Percentiles rank a stretch among this genome's conserved stretches.
These are phyloP conservation scores for Thalassiosira livingstoniorum DNA, from an alignment of 352 stramenopile genomes.

Conservation along the genomic window DNA sequence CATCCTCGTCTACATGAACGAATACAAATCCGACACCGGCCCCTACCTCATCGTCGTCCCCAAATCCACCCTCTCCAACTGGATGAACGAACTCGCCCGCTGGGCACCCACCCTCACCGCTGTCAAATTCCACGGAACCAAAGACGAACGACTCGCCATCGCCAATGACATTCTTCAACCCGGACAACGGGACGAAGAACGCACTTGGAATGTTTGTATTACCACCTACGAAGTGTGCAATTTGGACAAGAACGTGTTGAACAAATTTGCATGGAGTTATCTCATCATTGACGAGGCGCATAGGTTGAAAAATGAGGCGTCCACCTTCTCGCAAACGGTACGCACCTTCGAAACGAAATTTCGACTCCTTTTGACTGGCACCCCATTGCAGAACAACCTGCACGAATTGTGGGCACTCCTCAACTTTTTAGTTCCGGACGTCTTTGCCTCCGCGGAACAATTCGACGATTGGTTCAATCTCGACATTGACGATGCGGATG, in stretches of 20 bases:
- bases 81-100: constrained; percentile 96
- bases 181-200: constrained; percentile 77
- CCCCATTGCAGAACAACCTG: constrained; percentile 27
- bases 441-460: constrained; percentile 96
- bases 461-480: constrained; percentile 99
- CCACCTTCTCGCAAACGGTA: constrained; percentile 78
- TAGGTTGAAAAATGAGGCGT: constrained; percentile 99
- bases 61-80: constrained; percentile 98
- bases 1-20: constrained; percentile 94
- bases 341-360: constrained; percentile 21
- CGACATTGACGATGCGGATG: constrained; percentile 91
- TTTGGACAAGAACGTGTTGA: constrained; percentile 89
- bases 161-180: constrained; percentile 81
- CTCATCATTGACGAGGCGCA: constrained; percentile 99
- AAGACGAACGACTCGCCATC: constrained; percentile 91
- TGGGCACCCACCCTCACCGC: constrained; percentile 95
- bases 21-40: constrained; percentile 89
- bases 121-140: constrained; percentile 97
- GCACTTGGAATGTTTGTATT: constrained; percentile 93
- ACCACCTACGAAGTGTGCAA: constrained; percentile 99
- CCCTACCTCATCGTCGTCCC: constrained; percentile 98
- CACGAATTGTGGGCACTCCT: constrained; percentile 93
- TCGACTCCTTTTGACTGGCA: constrained; percentile 17
- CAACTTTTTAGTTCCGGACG: constrained; percentile 97
- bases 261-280: constrained; percentile 94